These are phyloP conservation scores for Pyronema domesticum DNA, from an alignment of 495 filamentous ascomycete species.

Conservation along the genomic window DNA sequence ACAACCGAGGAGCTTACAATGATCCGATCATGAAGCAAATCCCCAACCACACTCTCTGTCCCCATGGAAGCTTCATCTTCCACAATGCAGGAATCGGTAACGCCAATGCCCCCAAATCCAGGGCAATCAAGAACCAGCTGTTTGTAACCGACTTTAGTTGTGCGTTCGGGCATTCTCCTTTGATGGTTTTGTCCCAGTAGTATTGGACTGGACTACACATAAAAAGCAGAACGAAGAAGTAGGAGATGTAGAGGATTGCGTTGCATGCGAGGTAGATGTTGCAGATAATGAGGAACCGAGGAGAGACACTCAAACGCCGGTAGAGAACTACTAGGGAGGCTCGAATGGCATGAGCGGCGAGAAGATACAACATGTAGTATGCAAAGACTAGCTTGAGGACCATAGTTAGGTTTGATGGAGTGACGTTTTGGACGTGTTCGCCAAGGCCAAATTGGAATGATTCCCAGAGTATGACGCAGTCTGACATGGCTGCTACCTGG, in stretches of 20 bases:
- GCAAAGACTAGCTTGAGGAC: not conserved
- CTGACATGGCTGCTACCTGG: not conserved
- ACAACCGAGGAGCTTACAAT: not conserved
- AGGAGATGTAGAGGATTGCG: not conserved
- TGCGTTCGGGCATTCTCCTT: not conserved
- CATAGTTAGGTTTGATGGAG: not conserved
- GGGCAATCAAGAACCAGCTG: not conserved
- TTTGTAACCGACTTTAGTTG: not conserved
- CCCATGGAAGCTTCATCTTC: not conserved
- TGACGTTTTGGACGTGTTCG: not conserved
- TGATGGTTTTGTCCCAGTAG: not conserved
- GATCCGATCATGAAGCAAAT: not conserved
- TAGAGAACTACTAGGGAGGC: not conserved
- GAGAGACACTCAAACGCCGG: not conserved
- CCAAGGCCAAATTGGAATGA: not conserved
- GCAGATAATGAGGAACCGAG: not conserved
- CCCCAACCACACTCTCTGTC: not conserved
- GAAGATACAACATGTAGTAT: not conserved
- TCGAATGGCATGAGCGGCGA: not conserved
- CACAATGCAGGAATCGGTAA: not conserved
- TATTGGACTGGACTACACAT: not conserved
- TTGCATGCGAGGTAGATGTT: not conserved
- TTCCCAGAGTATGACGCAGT: not conserved
- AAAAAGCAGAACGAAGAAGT: not conserved
- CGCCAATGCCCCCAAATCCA: not conserved